Base-by-base conservation (phyloP, 306 rosid species). In the Hippophae tibetana region DNA sequence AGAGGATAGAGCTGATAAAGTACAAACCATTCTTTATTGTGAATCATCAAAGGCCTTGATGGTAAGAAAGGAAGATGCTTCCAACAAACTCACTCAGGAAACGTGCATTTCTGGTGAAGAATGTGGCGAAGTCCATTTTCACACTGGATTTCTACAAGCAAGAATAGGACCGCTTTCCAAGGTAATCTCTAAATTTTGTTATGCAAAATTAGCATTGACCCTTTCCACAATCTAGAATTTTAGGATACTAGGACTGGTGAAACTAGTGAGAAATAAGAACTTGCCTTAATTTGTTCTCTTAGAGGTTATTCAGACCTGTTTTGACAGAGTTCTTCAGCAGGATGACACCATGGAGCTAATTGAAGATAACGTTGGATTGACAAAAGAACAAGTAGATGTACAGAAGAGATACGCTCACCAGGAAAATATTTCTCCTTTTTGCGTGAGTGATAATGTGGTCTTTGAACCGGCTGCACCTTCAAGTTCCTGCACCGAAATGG, bases 21-120 rank as follows among this genome's bases (percentile, higher is more conserved):
- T 61, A 56, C 64, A 48, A 41, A 67, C 83, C 5, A 45, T 60
- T 55, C 53, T 66, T 14, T 70, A 52, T 61, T 71, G 71, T 58
- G 71, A 69, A 78, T 63, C 78, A 56, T 74, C 78, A 14, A 75
- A 73, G 67, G 53, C 71, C 64, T 75, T 75, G 11, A 54, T 58
- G 11, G 62, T 56, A 68, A 49, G 42, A 27, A 38, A 40, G 63
- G 67, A 31, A 31, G 38, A 77, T 72, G 68, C 69, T 70, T 43
- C 82, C 5, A 52, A 62, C 31, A 71, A 74, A 55, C 73, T 52
- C 31, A 69, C 68, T 56, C 61, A 41, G 49, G 67, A 67, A 56
- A 52, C 57, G 43, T 54, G 62, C 74, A 70, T 68, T 75, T 50
- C 38, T 31, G 38, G 70, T 18, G 74, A 64, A 63, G 82, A 51